Evolutionary conservation across 495 filamentous ascomycete species (phyloP), one percentile per base, ranked within the genome.

Genomic region (Pseudomonodictys pantanalensis): DNA sequence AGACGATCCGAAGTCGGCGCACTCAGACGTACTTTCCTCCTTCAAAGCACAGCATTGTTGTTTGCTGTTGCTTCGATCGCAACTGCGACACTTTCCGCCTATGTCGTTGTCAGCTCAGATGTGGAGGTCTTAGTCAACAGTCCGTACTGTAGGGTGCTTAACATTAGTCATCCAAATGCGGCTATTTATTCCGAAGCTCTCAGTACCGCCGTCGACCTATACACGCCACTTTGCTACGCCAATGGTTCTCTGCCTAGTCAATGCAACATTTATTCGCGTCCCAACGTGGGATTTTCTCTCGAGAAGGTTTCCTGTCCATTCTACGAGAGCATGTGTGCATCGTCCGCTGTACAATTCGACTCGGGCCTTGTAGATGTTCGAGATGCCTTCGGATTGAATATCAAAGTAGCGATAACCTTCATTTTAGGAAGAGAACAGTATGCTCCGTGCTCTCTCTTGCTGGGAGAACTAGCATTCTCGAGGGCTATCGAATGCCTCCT

Each of bases 291-390:
- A 35, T 35, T 35, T 15, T 35, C 7, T 35, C 32, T 8, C 7
- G 32, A 35, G 32, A 7, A 15, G 32, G 15, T 15, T 7, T 17
- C 41, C 6, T 44, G 41, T 44, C 41, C 41, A 18, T 44, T 44
- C 17, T 7, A 44, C 12, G 41, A 8, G 6, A 9, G 6, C 8
- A 44, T 44, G 7, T 44, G 41, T 17, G 12, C 41, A 8, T 9
- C 7, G 41, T 7, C 8, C 17, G 56, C 45, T 10, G 20, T 59
- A 5, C 20, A 15, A 12, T 24, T 51, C 18, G 56, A 59, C 38
- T 60, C 56, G 1, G 56, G 56, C 3, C 26, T 60, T 26, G 12
- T 60, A 3, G 38, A 60, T 26, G 2, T 60, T 9, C 45, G 47
- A 12, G 35, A 52, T 15, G 26, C 7, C 8, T 60, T 60, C 18